Evolutionary conservation across 805 yeast genomes (phyloP).

Genomic region (Metschnikowia lochheadii): DNA sequence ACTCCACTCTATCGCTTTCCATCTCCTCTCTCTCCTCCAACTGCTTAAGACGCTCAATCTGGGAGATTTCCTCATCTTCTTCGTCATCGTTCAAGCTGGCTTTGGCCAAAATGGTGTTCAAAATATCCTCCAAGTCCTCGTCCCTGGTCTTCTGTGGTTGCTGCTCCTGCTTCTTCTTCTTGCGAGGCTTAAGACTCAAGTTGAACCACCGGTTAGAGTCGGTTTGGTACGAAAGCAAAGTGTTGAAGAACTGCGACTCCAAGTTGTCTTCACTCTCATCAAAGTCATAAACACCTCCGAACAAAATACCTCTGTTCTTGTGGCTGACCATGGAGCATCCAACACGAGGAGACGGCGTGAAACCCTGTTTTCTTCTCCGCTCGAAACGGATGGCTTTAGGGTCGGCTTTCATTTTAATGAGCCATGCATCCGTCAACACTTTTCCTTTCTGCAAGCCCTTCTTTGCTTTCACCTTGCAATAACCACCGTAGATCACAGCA

Average conservation of each 20-base stretch:
- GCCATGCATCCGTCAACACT: conserved; percentile 82
- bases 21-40: conserved; percentile 40
- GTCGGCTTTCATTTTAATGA: conserved; percentile 80
- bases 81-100: conserved; percentile 64
- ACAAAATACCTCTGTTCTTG: conserved; percentile 85
- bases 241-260: conserved; percentile 80
- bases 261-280: conserved; percentile 93
- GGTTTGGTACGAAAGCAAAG: conserved; percentile 73
- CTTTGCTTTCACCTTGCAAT: conserved; percentile 85
- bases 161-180: conserved; percentile 43
- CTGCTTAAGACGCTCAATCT: conserved; percentile 33
- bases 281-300: conserved; percentile 93
- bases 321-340: conserved; percentile 89
- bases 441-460: conserved; percentile 90
- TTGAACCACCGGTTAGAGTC: conserved; percentile 89
- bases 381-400: conserved; percentile 79
- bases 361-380: conserved; percentile 82
- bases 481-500: conserved; percentile 87
- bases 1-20: conserved; percentile 42
- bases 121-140: conserved; percentile 75
- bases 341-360: conserved; percentile 89
- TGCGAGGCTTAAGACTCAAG: conserved; percentile 56
- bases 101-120: conserved; percentile 68
- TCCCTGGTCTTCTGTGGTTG: conserved; percentile 57
- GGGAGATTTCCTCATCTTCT: conserved; percentile 32